Conservation (phyloP, 495 filamentous ascomycete genomes). For the Tuber brumale region DNA sequence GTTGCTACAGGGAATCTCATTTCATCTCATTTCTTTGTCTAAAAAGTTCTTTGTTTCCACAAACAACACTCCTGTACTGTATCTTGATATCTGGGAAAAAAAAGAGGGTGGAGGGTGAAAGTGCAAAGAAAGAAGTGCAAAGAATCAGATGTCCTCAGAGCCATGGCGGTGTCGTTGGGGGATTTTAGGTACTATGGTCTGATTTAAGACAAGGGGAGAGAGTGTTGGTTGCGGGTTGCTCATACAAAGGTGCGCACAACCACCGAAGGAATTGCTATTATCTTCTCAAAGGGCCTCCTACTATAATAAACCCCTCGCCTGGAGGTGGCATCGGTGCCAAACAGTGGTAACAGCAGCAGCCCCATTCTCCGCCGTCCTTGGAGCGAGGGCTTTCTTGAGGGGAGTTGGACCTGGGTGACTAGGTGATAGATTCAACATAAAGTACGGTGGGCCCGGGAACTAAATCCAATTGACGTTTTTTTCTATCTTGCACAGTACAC, state of each 20-base stretch:
- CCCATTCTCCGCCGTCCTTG: conserved; percentile 64
- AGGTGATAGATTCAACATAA: background rate
- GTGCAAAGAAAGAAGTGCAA: background rate
- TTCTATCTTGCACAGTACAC: background rate
- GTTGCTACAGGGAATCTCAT: background rate
- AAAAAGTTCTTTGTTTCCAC: background rate
- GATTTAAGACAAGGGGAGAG: background rate
- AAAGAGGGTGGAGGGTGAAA: background rate
- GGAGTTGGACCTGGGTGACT: conserved; percentile 34
- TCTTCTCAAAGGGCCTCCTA: conserved; percentile 80
- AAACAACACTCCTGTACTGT: background rate
- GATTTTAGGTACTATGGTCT: conserved; percentile 18
- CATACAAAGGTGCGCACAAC: conserved; percentile 6
- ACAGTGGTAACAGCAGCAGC: conserved; percentile 76
- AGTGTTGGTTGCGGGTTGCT: conserved; percentile 5
- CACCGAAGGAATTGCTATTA: conserved; percentile 43
- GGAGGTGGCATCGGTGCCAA: conserved; percentile 66
- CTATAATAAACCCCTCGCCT: conserved; percentile 61
- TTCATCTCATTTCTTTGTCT: background rate
- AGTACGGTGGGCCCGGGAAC: background rate
- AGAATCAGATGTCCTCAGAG: background rate
- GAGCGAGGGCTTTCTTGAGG: conserved; percentile 65
- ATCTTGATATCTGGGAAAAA: background rate
- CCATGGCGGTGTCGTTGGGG: conserved; percentile 24
- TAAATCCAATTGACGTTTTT: background rate